Evolutionary conservation across 495 filamentous ascomycete species (phyloP).

Genomic region (Podospora fimiseda): DNA sequence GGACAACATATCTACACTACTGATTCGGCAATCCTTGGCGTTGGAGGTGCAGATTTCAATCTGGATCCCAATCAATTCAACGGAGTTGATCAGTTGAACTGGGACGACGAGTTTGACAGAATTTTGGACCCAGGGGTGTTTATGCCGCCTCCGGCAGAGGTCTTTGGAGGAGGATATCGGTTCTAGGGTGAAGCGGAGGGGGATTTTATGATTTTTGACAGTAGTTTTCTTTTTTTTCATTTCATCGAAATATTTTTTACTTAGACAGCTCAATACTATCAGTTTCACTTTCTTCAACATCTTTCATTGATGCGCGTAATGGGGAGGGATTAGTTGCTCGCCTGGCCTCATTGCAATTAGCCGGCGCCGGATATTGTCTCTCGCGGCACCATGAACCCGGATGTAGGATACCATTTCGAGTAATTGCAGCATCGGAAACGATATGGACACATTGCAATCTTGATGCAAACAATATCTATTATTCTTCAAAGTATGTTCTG

Average conservation of each 20-base stretch:
- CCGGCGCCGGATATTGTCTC: too few species aligned
- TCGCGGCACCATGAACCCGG: background rate
- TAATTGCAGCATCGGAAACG: background rate
- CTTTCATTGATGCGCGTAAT: too few species aligned
- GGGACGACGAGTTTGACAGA: background rate
- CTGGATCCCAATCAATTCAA: background rate
- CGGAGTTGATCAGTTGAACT: background rate
- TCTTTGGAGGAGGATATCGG: too few species aligned
- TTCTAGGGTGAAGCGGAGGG: too few species aligned
- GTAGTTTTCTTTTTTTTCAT: too few species aligned
- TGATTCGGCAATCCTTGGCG: background rate
- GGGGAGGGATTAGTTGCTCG: too few species aligned
- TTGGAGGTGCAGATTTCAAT: background rate
- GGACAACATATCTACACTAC: background rate
- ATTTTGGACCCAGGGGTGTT: background rate
- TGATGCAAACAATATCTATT: background rate
- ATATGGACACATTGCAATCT: slow-evolving; percentile 3
- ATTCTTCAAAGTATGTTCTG: background rate
- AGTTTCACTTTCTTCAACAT: too few species aligned
- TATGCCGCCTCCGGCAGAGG: background rate
- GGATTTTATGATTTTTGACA: too few species aligned
- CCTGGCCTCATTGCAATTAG: too few species aligned
- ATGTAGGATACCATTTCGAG: background rate
- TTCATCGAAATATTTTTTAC: too few species aligned
- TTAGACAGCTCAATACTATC: too few species aligned